Evolutionary conservation across 306 rosid genomes (phyloP).

Genomic region (Vicia villosa): DNA sequence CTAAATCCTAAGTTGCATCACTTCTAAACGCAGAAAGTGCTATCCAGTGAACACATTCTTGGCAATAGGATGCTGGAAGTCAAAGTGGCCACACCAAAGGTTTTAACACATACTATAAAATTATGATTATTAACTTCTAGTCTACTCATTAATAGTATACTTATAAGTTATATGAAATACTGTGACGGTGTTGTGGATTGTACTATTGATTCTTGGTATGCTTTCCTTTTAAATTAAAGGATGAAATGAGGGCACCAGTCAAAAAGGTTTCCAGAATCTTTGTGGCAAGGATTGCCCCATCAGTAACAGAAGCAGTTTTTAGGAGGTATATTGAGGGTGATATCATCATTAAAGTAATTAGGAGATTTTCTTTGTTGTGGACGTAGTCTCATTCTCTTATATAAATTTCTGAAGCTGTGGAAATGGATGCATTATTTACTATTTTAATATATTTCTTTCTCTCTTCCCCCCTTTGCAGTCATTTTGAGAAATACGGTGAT

Average conservation of each 20-base stretch:
- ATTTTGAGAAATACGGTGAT: constrained; percentile 98
- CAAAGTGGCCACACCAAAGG: constrained; percentile 99
- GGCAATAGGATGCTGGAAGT: constrained; percentile 93
- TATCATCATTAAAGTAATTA: constrained; percentile 9
- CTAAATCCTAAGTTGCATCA: neutral
- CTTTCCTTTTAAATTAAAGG: constrained; percentile 58
- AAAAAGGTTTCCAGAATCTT: constrained; percentile 92
- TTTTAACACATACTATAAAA: constrained; percentile 30
- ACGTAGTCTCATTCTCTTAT: neutral
- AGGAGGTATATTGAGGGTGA: constrained; percentile 61
- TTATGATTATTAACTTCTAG: neutral
- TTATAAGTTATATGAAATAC: neutral
- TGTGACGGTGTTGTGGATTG: constrained; percentile 1
- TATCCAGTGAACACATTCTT: constrained; percentile 82
- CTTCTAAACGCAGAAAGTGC: constrained; percentile 59
- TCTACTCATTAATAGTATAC: constrained; percentile 22
- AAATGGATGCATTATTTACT: neutral
- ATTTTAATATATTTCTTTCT: constrained; percentile 1
- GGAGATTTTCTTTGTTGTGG: neutral
- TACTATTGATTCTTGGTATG: constrained; percentile 32
- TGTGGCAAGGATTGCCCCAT: constrained; percentile 90
- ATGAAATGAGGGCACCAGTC: constrained; percentile 91
- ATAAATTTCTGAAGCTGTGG: neutral
- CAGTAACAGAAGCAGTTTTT: constrained; percentile 83
- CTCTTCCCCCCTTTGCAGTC: constrained; percentile 52